These are phyloP conservation scores for Cyclaneusma minus DNA, from an alignment of 2,329 filamentous ascomycete species.

Conservation along the genomic window DNA sequence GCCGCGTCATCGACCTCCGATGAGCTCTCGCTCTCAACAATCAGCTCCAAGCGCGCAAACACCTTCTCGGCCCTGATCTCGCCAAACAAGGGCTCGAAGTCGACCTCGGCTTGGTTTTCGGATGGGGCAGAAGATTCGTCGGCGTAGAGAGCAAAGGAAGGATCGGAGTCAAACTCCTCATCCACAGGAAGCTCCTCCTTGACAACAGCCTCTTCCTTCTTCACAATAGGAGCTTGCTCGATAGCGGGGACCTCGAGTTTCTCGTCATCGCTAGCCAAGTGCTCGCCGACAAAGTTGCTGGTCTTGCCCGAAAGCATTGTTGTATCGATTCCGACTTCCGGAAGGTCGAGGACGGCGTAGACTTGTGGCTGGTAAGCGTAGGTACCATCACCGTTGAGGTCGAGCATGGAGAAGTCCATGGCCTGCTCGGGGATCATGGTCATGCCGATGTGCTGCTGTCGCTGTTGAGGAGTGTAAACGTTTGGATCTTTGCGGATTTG, in stretches of 20 bases:
- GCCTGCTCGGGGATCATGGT: constrained; percentile 68
- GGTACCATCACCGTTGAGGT: constrained; percentile 34
- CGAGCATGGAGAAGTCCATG: constrained; percentile 60
- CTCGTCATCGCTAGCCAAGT: constrained; percentile 23
- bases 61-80: constrained; percentile 49
- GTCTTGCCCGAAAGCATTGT: constrained; percentile 57
- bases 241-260: constrained; percentile 34
- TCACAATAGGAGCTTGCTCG: constrained; percentile 22
- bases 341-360: constrained; percentile 56
- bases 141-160: constrained; percentile 44
- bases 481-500: constrained; percentile 51
- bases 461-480: constrained; percentile 36
- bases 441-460: constrained; percentile 58
- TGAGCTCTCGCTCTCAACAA: constrained; percentile 31
- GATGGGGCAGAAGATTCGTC: constrained; percentile 19
- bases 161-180: constrained; percentile 45
- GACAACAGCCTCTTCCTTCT: constrained; percentile 14
- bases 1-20: constrained; percentile 8
- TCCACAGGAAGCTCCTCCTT: constrained; percentile 23
- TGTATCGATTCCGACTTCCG: constrained; percentile 37
- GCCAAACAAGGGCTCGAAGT: constrained; percentile 31
- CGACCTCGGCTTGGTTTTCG: constrained; percentile 19
- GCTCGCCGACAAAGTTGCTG: constrained; percentile 33
- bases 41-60: constrained; percentile 45
- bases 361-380: constrained; percentile 54